These are phyloP conservation scores for Hypomontagnella submonticulosa DNA, from an alignment of 495 filamentous ascomycete genomes.

Conservation along the genomic window DNA sequence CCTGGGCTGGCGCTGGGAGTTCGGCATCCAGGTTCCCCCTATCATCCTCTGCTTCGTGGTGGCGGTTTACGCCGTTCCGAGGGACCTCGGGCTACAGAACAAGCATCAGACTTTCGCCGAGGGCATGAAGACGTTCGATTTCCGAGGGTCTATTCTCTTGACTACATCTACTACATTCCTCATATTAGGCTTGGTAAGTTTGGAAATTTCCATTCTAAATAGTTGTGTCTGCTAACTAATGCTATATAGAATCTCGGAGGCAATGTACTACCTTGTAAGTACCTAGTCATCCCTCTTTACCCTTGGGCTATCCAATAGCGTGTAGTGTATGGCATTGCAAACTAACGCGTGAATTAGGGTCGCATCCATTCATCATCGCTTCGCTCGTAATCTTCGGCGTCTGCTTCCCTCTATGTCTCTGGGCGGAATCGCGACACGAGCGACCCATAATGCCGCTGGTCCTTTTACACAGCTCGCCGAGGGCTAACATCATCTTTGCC, in stretches of 20 bases:
- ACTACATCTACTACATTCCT: conserved; percentile 71
- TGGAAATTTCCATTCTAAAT: neutral
- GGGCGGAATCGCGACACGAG: conserved; percentile 67
- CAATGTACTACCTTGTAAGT: conserved; percentile 72
- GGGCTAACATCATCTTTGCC: conserved; percentile 73
- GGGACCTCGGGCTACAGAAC: conserved; percentile 66
- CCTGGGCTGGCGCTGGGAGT: conserved; percentile 79
- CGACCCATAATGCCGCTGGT: conserved; percentile 78
- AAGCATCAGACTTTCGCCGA: conserved; percentile 63
- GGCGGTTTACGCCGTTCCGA: conserved; percentile 67
- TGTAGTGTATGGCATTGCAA: neutral
- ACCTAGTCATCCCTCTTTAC: neutral
- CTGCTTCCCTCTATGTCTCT: conserved; percentile 68
- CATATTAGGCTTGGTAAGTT: conserved; percentile 73
- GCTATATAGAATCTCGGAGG: conserved; percentile 72
- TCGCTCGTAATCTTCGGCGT: conserved; percentile 69
- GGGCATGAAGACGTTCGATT: conserved; percentile 74
- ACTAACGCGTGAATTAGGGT: conserved; percentile 56
- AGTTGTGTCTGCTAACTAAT: conserved; percentile 40
- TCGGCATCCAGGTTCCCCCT: conserved; percentile 72
- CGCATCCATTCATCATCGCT: conserved; percentile 73
- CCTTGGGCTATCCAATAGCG: neutral
- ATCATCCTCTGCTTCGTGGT: conserved; percentile 69
- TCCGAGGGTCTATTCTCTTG: conserved; percentile 71
- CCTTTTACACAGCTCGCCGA: conserved; percentile 68